A percentile compares a stretch with the other conserved stretches of the same genome.
phyloP scores from a whole-genome alignment of 768 basidiomycete species.

The Psilocybe sp. region DNA sequence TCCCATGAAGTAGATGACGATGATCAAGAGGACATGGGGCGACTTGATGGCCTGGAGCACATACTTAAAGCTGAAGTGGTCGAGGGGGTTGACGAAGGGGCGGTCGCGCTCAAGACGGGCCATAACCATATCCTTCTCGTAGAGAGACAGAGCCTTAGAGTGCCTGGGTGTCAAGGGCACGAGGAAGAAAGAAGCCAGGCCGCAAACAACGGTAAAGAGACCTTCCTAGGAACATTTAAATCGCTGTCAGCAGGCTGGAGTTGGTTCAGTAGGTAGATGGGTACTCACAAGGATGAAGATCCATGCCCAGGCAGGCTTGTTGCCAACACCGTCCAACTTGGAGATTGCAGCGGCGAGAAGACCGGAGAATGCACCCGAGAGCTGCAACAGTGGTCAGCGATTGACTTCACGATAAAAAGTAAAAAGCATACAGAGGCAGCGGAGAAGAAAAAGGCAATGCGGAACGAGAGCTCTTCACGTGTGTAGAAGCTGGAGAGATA shows the following conservation, averaged over 20 bases:
- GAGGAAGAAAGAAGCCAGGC: background rate
- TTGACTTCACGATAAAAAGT: background rate
- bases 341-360: conserved; percentile 59
- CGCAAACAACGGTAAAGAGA: conserved; percentile 8
- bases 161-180: conserved; percentile 7
- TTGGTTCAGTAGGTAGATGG: background rate
- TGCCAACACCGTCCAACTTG: conserved; percentile 49
- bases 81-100: conserved; percentile 26
- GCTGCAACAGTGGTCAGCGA: conserved; percentile 16
- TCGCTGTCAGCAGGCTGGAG: background rate
- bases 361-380: conserved; percentile 63
- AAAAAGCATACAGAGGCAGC: conserved; percentile 29
- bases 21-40: conserved; percentile 32
- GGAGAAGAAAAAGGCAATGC: conserved; percentile 39
- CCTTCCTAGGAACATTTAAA: conserved; percentile 9
- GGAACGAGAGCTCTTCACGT: conserved; percentile 27
- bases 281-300: conserved; percentile 28
- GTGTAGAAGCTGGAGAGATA: conserved; percentile 41
- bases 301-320: conserved; percentile 56
- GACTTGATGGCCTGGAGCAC: conserved; percentile 26
- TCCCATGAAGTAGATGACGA: conserved; percentile 30
- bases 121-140: conserved; percentile 18
- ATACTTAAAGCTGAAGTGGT: conserved; percentile 29
- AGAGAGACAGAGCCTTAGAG: background rate
- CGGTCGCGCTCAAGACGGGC: conserved; percentile 28